These are phyloP conservation scores for Solanum hybrid DNA, from an alignment of 305 asterid genomes.

Conservation along the genomic window DNA sequence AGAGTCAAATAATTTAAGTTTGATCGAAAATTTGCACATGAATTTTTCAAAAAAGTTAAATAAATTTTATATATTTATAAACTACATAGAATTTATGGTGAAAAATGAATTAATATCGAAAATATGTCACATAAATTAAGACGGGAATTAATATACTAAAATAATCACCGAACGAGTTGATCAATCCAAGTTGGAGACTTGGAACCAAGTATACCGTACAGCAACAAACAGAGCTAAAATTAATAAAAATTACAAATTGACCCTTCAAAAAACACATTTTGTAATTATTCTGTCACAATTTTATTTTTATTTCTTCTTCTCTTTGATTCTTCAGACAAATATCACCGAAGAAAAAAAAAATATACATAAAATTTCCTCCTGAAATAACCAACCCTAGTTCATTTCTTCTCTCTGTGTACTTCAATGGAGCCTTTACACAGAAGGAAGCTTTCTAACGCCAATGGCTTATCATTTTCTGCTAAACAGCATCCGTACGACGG, in stretches of 20 bases:
- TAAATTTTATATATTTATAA: too few relatives aligned
- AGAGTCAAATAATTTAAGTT: background rate
- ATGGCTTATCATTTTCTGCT: conserved; percentile 35
- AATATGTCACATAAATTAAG: background rate
- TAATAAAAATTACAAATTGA: background rate
- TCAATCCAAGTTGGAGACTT: background rate
- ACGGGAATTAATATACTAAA: too few relatives aligned
- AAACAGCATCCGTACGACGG: conserved; percentile 64
- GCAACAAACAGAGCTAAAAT: background rate
- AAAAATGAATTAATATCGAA: too few relatives aligned
- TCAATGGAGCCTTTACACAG: conserved; percentile 64
- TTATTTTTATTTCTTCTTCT: conserved; percentile 1
- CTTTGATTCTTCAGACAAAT: conserved; percentile 31
- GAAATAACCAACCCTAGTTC: background rate
- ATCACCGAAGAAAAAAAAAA: conserved; percentile 15
- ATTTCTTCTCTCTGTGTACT: background rate
- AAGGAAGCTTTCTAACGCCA: conserved; percentile 34
- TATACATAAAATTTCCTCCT: background rate
- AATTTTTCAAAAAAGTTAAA: too few relatives aligned
- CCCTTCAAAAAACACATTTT: background rate
- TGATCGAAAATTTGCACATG: background rate
- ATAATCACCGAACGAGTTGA: background rate
- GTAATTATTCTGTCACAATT: background rate
- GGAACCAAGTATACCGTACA: conserved; percentile 5
- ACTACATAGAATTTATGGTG: background rate